Base-by-base conservation (phyloP, 495 filamentous ascomycete species). In the Cercophora newfieldiana region DNA sequence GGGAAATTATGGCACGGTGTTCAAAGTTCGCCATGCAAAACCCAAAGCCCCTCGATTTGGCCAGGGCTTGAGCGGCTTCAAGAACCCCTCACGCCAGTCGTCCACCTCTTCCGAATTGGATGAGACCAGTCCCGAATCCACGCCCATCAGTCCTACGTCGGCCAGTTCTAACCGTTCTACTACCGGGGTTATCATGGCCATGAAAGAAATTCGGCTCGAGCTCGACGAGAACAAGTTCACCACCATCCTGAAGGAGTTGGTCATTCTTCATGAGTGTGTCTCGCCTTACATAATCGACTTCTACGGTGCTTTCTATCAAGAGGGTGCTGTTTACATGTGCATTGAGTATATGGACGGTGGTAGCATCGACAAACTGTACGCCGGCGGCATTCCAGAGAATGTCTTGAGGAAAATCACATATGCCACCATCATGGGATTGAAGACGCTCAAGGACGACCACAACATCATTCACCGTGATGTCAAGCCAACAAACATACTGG, bases 331-430 rank as follows among this genome's bases (percentile, higher is more conserved):
- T 5, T 99, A 98, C 75, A 98, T 99, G 77, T 99, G 95, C 79
- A 96, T 99, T 75, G 95, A 99, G 75, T 97, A 91, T 74, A 99
- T 99, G 95, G 93, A 99, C 78, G 95, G 96, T 60, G 95, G 95
- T n/a, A 97, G 93, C 47, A 92, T 98, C 71, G 95, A 99, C 79
- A 97, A 97, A 71, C 78, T 98, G 19, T 99, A 99, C 76, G 88
- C 86, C n/a, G 92, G 92, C 61, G 95, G 95, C 30, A 88, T 99
- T 56, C 91, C 95, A 1, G 95, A 99, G 72, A 86, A 84, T 59
- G 87, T 98, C 7, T 81, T 99, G 49, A 89, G 92, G 49, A 97
- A 97, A 73, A 92, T 98, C 64, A 90, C 93, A 0, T 85, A 95
- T n/a, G 89, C 91, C 48, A 97, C 94, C 1, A 86, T 93, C 22